Evolutionary conservation across 352 stramenopile genomes (phyloP), one percentile per base, ranked within the genome.

Genomic region (Pilasporangium apinafurcum): DNA sequence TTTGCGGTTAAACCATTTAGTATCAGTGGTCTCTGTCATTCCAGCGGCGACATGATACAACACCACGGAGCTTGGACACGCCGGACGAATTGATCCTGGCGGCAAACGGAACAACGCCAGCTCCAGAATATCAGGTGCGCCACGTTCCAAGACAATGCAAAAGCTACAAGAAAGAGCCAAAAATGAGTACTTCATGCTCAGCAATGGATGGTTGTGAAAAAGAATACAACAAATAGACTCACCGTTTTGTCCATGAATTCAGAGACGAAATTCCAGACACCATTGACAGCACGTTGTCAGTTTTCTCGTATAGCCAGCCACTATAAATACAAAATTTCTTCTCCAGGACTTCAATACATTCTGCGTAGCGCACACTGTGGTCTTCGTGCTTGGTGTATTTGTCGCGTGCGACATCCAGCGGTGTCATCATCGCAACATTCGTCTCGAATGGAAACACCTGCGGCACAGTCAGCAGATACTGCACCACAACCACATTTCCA

Each of bases 1-100:
- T 37, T 88, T 88, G 17, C 56, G 61, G 41, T 79, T 85, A 52
- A 91, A 87, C 75, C 75, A 88, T 42, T 83, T 84, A 26, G 42
- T 48, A 48, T 88, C 75, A 10, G 38, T 65, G 2, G 50, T 54
- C 13, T 65, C 44, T 21, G 54, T 40, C 51, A 87, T 62, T 8
- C 72, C 76, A 21, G 45, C 46, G 14, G 62, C 61, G 18, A 84
- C 62, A 13, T 80, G 75, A 37, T 73, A 86, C 13, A 91, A 36
- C 44, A 87, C 57, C 16, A 87, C 73, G 1, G 65, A 67, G 14
- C 52, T 66, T 14, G 79, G 79, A 17, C 70, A 76, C 35, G 70
- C 68, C 1, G 73, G 72, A 1, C 78, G 70, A 24, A 62, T 45
- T 9, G 56, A 56, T 5, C 50, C 59, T 20, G 71, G 59, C 32